These are phyloP conservation scores for Dendrobium huoshanense DNA, from an alignment of 106 monocot species.

Conservation along the genomic window DNA sequence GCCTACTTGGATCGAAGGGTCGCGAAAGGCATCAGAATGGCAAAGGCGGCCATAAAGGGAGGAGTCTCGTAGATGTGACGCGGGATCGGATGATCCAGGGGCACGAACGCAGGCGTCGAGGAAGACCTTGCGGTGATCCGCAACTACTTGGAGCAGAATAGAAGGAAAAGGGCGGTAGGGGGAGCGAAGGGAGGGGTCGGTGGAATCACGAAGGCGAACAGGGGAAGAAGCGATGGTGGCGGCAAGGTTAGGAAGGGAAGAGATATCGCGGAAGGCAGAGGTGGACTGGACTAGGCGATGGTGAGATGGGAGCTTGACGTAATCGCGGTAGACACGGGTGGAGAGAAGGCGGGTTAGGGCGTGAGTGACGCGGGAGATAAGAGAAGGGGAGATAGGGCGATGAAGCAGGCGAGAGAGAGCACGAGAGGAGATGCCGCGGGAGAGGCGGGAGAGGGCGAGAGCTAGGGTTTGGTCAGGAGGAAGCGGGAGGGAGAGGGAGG, in stretches of 20 bases:
- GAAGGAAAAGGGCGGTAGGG: constrained; percentile 41
- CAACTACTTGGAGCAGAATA: constrained; percentile 59
- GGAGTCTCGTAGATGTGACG: constrained; percentile 55
- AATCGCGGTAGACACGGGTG: constrained; percentile 46
- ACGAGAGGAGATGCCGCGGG: constrained; percentile 37
- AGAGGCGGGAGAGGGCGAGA: constrained; percentile 47
- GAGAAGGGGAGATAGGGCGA: constrained; percentile 23
- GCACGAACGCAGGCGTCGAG: constrained; percentile 58
- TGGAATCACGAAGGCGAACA: constrained; percentile 18
- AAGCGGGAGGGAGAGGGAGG: constrained; percentile 23
- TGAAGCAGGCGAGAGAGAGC: constrained; percentile 26
- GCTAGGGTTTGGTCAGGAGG: constrained; percentile 42
- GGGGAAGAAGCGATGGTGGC: constrained; percentile 37
- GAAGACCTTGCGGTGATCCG: constrained; percentile 49
- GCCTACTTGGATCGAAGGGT: constrained; percentile 19
- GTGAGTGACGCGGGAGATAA: constrained; percentile 51
- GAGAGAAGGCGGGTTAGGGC: constrained; percentile 50
- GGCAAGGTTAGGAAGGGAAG: constrained; percentile 34
- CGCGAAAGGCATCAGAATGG: constrained; percentile 25
- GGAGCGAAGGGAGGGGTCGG: constrained; percentile 18
- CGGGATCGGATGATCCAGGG: constrained; percentile 47
- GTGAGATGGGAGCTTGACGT: constrained; percentile 33
- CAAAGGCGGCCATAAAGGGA: constrained; percentile 40
- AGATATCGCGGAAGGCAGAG: constrained; percentile 30
- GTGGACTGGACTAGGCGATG: constrained; percentile 32